These are phyloP conservation scores for Colletotrichum echinochloae DNA, from an alignment of 2,329 filamentous ascomycete species.

Conservation along the genomic window DNA sequence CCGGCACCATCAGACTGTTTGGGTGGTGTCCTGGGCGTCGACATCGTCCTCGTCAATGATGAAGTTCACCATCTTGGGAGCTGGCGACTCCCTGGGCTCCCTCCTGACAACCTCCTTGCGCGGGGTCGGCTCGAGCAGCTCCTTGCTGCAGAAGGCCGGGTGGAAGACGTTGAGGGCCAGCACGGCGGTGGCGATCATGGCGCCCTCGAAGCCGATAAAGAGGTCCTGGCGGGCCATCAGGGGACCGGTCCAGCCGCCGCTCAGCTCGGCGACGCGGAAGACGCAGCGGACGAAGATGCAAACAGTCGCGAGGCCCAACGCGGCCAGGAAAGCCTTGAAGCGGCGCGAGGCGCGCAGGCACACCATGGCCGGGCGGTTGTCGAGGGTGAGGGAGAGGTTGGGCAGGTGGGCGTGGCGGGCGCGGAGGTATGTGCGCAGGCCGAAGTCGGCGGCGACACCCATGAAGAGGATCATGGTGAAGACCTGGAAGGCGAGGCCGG, in stretches of 20 bases:
- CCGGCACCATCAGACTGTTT: not conserved
- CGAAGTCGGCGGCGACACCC: conserved; percentile 61
- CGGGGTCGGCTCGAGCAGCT: conserved; percentile 45
- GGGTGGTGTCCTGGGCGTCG: not conserved
- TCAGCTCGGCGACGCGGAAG: conserved; percentile 75
- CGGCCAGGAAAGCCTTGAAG: conserved; percentile 68
- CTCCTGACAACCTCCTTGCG: not conserved
- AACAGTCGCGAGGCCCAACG: conserved; percentile 68
- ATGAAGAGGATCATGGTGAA: conserved; percentile 68
- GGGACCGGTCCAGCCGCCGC: conserved; percentile 70
- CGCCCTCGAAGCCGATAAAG: conserved; percentile 70
- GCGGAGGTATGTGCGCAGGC: conserved; percentile 54
- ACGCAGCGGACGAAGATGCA: conserved; percentile 73
- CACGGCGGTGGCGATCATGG: conserved; percentile 62
- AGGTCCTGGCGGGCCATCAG: conserved; percentile 67
- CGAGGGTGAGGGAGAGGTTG: conserved; percentile 48
- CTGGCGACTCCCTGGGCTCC: not conserved
- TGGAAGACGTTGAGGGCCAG: conserved; percentile 59
- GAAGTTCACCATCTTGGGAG: conserved; percentile 38
- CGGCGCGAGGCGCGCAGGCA: conserved; percentile 54
- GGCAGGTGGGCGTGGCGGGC: conserved; percentile 43
- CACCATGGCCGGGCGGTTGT: conserved; percentile 50
- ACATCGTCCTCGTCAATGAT: not conserved
- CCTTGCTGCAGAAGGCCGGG: conserved; percentile 50
- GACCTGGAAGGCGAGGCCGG: conserved; percentile 72